Percentiles rank a stretch among this genome's conserved stretches.
These are phyloP conservation scores for Beauveria medogensis DNA, from an alignment of 2,329 filamentous ascomycete genomes.

Conservation along the genomic window DNA sequence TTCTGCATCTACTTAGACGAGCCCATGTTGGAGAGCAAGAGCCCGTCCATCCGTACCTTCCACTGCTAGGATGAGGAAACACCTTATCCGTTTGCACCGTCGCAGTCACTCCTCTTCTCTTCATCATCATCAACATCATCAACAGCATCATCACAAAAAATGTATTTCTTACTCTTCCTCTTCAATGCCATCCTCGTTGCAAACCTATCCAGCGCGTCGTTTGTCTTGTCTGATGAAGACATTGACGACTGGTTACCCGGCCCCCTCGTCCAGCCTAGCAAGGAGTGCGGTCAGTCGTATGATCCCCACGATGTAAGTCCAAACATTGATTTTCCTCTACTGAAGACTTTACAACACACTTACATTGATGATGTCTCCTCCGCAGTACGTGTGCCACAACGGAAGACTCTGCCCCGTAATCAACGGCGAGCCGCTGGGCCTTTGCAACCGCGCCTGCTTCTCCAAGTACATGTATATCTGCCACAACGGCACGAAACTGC, in stretches of 20 bases:
- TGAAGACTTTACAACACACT: background rate
- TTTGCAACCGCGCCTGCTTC: slow-evolving; percentile 28
- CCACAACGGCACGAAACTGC: background rate
- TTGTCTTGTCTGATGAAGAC: background rate
- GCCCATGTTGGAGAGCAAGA: background rate
- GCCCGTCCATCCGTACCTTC: background rate
- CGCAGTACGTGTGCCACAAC: slow-evolving; percentile 24
- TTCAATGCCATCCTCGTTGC: too few relatives aligned
- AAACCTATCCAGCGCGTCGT: background rate
- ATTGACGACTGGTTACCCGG: background rate
- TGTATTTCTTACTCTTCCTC: background rate
- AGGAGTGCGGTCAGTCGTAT: background rate
- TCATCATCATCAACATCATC: background rate
- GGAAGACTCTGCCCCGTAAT: slow-evolving; percentile 26
- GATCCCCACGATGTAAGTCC: background rate
- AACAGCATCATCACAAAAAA: background rate
- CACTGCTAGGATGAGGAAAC: too few relatives aligned
- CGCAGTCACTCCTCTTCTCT: background rate
- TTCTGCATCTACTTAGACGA: background rate
- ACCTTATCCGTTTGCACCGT: background rate
- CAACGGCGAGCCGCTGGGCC: slow-evolving; percentile 25
- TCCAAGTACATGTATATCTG: slow-evolving; percentile 22
- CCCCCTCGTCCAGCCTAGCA: background rate
- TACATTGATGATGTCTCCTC: background rate
- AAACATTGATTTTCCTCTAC: too few relatives aligned